A percentile compares a stretch with the other conserved stretches of the same genome.
phyloP scores from a whole-genome alignment of 495 filamentous ascomycete species.

The Neurospora cerealis region DNA sequence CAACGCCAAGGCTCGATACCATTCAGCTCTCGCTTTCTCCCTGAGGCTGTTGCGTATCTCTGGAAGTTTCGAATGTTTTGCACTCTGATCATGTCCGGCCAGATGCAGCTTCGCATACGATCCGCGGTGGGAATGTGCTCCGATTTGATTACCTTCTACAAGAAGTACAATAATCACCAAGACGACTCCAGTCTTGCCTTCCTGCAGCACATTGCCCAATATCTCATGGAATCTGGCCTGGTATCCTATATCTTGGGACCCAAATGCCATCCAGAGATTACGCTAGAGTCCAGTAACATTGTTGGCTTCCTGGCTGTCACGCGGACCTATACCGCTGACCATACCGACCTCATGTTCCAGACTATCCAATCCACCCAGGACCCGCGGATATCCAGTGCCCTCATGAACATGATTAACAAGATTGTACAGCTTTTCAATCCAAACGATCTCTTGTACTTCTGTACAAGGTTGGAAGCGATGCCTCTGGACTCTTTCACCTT shows the following conservation, averaged over 20 bases:
- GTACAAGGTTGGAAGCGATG: slow-evolving; percentile 59
- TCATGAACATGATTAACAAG: slow-evolving; percentile 61
- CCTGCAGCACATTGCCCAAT: slow-evolving; percentile 54
- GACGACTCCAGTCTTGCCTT: slow-evolving; percentile 40
- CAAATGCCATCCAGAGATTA: slow-evolving; percentile 86
- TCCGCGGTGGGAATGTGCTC: slow-evolving; percentile 58
- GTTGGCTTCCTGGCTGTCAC: slow-evolving; percentile 84
- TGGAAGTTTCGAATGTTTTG: slow-evolving; percentile 64
- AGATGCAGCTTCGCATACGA: slow-evolving; percentile 78
- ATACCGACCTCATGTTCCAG: slow-evolving; percentile 79
- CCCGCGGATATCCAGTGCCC: slow-evolving; percentile 69
- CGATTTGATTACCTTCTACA: slow-evolving; percentile 58
- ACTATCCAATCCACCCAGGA: slow-evolving; percentile 76
- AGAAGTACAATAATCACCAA: slow-evolving; percentile 27
- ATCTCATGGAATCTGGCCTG: slow-evolving; percentile 54
- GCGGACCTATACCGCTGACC: slow-evolving; percentile 53
- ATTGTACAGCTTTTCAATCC: slow-evolving; percentile 52
- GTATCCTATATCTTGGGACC: slow-evolving; percentile 83
- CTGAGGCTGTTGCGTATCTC: slow-evolving; percentile 44
- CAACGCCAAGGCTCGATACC: slow-evolving; percentile 19
- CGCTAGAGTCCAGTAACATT: slow-evolving; percentile 70
- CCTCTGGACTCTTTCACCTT: slow-evolving; percentile 47
- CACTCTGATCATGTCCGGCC: slow-evolving; percentile 67
- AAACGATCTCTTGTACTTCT: slow-evolving; percentile 55
- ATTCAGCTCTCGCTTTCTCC: slow-evolving; percentile 14